These are phyloP conservation scores for Chytriomyces sp. DNA, from an alignment of 192 early-diverging fungal species.

Conservation along the genomic window DNA sequence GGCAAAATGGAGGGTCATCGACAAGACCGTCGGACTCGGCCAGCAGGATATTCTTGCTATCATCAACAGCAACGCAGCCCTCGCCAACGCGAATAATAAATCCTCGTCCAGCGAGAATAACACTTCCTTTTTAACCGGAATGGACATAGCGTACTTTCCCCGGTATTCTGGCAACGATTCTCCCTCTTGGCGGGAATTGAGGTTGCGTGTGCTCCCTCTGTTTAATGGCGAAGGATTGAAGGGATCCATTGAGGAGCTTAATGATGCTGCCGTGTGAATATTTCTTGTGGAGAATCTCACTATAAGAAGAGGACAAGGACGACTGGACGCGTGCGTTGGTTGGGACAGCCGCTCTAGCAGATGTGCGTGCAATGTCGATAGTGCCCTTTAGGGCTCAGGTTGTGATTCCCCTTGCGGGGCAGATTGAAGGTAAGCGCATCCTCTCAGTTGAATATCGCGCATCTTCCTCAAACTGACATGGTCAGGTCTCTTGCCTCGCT, in stretches of 20 bases:
- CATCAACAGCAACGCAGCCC: background rate
- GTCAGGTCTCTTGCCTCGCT: conserved; percentile 6
- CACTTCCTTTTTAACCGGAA: background rate
- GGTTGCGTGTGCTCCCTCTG: conserved; percentile 75
- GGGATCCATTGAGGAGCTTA: conserved; percentile 81
- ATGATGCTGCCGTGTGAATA: conserved; percentile 72
- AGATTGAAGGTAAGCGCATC: conserved; percentile 62
- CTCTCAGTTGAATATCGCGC: background rate
- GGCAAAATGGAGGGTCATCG: conserved; percentile 1
- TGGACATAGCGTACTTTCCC: background rate
- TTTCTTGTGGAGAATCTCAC: no score
- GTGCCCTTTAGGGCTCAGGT: conserved; percentile 69
- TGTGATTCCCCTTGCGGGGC: conserved; percentile 59
- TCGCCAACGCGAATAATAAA: background rate
- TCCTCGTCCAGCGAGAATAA: background rate
- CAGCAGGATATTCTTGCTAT: background rate
- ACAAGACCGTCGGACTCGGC: background rate
- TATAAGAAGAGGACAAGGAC: no score
- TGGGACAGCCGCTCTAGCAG: conserved; percentile 26
- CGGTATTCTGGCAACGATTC: background rate
- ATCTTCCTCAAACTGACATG: no score
- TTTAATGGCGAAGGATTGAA: conserved; percentile 85
- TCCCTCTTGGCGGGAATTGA: conserved; percentile 69
- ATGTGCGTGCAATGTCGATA: conserved; percentile 65
- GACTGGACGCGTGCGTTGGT: background rate